A percentile compares a stretch with the other conserved stretches of the same genome.
These are phyloP conservation scores for Phytophthora vignae DNA, from an alignment of 352 stramenopile species.

Conservation along the genomic window DNA sequence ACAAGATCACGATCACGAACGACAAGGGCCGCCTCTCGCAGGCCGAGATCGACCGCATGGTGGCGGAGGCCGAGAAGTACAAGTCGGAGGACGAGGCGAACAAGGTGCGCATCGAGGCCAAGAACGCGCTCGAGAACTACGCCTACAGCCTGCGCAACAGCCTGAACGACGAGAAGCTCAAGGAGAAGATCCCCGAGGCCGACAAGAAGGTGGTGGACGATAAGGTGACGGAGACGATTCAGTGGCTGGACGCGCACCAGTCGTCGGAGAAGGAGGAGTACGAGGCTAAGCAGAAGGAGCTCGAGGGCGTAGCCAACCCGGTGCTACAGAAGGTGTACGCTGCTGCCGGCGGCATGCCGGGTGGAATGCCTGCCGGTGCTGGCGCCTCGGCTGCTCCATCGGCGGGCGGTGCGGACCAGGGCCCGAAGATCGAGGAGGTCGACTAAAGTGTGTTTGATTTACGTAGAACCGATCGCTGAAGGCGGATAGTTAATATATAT, in stretches of 20 bases:
- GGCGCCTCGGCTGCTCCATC: conserved; percentile 22
- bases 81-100: conserved; percentile 97
- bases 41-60: conserved; percentile 99
- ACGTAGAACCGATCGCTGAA: no score
- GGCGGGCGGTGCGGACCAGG: conserved; percentile 49
- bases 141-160: conserved; percentile 94
- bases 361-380: conserved; percentile 40
- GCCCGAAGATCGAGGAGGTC: conserved; percentile 86
- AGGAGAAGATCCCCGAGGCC: conserved; percentile 92
- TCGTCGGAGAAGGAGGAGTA: conserved; percentile 83
- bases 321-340: conserved; percentile 89
- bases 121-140: conserved; percentile 97
- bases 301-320: conserved; percentile 86
- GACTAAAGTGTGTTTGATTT: no score
- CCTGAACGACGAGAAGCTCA: conserved; percentile 94
- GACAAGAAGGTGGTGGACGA: conserved; percentile 88
- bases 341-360: conserved; percentile 57
- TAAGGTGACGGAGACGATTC: conserved; percentile 96
- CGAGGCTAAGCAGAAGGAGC: conserved; percentile 91
- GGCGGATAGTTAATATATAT: no score
- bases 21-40: conserved; percentile 98
- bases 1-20: conserved; percentile 98
- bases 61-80: conserved; percentile 97
- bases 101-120: conserved; percentile 95
- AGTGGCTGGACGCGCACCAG: conserved; percentile 97